Conservation (phyloP, 148 eudicot genomes). For the Arbutus unedo region DNA sequence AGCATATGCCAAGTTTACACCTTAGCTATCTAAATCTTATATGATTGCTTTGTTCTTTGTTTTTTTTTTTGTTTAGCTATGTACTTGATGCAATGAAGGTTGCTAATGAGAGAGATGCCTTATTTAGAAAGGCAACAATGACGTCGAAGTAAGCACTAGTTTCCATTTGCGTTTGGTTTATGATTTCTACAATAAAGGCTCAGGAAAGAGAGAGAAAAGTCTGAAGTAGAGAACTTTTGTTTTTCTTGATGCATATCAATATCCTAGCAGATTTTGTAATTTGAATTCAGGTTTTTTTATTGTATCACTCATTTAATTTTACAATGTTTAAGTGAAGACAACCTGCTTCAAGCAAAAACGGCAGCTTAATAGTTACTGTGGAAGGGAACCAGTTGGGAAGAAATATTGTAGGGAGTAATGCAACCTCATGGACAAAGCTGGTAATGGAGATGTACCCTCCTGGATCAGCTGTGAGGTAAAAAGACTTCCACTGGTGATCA, state of each 20-base stretch:
- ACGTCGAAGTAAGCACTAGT: slow-evolving; percentile 59
- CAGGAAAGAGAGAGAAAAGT: not conserved
- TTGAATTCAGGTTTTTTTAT: not conserved
- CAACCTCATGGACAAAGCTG: slow-evolving; percentile 68
- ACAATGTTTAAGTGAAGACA: slow-evolving; percentile 86
- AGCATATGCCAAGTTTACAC: slow-evolving; percentile 2
- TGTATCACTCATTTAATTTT: slow-evolving; percentile 27
- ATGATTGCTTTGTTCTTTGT: not conserved
- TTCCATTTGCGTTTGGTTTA: slow-evolving; percentile 7
- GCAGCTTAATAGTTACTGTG: slow-evolving; percentile 42
- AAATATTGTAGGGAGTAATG: slow-evolving; percentile 41
- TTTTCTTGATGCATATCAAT: not conserved
- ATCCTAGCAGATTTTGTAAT: not conserved
- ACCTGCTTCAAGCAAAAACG: slow-evolving; percentile 81
- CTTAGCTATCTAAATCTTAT: not conserved
- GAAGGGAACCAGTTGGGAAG: slow-evolving; percentile 48
- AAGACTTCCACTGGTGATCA: not conserved
- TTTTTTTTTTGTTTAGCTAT: slow-evolving; percentile 37
- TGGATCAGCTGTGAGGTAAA: slow-evolving; percentile 72
- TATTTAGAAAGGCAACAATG: slow-evolving; percentile 33
- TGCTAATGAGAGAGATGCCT: slow-evolving; percentile 47
- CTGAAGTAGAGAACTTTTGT: not conserved
- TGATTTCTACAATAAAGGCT: not conserved
- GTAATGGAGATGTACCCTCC: slow-evolving; percentile 81
- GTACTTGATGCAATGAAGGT: slow-evolving; percentile 89